Conservation (phyloP, 2,329 filamentous ascomycete species). For the Chaetomium globosum region DNA sequence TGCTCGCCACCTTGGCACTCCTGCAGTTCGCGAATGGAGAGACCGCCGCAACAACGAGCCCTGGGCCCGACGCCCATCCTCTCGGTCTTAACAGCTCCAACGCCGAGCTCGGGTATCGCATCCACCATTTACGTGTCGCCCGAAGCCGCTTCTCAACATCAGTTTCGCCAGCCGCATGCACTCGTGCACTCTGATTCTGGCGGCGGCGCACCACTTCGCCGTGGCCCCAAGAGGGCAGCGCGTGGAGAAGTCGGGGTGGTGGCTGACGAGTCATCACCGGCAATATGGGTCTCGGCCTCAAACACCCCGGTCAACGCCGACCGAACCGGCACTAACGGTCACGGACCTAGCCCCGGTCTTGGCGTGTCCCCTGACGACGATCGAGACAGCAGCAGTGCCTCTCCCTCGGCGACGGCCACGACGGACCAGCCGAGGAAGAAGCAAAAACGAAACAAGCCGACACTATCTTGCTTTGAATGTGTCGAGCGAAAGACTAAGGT, state of each 20-base stretch:
- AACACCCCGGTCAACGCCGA: constrained; percentile 11
- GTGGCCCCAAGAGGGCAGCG: constrained; percentile 11
- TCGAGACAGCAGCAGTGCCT: constrained; percentile 36
- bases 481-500: constrained; percentile 83
- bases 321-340: constrained; percentile 9
- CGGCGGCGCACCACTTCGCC: constrained; percentile 11
- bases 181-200: background rate
- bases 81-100: constrained; percentile 12
- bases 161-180: background rate
- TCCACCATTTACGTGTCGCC: constrained; percentile 34
- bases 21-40: constrained; percentile 16
- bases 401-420: constrained; percentile 36
- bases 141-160: constrained; percentile 2
- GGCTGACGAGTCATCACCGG: constrained; percentile 15
- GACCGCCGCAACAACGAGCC: constrained; percentile 1
- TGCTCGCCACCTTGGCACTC: constrained; percentile 2
- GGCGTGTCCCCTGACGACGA: constrained; percentile 28
- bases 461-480: constrained; percentile 75
- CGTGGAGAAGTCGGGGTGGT: constrained; percentile 15
- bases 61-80: constrained; percentile 20
- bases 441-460: constrained; percentile 84
- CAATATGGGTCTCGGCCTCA: constrained; percentile 6
- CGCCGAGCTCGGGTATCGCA: constrained; percentile 24
- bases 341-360: constrained; percentile 26
- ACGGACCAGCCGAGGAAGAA: constrained; percentile 62